These are phyloP conservation scores for Lepidium sativum DNA, from an alignment of 345 rosid species.

Conservation along the genomic window DNA sequence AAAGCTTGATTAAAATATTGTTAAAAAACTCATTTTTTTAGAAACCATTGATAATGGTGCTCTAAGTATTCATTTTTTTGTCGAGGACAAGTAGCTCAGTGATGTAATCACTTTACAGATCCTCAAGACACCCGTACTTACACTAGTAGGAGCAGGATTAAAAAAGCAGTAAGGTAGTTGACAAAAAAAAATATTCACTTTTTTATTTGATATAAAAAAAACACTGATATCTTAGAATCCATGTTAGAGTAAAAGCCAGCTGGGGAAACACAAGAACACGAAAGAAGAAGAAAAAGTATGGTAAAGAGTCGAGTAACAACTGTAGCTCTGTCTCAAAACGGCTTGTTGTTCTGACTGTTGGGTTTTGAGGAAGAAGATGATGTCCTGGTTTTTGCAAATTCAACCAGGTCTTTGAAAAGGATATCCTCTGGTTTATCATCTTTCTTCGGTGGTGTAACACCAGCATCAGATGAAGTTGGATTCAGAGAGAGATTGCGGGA, in stretches of 20 bases:
- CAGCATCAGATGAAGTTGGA: conserved; percentile 27
- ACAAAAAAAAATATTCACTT: too few species aligned
- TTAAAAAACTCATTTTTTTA: too few species aligned
- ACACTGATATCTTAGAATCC: background rate
- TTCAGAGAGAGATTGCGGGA: conserved; percentile 61
- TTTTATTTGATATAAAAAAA: conserved; percentile 8
- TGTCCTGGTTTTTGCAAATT: conserved; percentile 74
- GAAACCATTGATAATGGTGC: too few species aligned
- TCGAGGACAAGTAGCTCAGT: too few species aligned
- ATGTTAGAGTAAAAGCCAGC: conserved; percentile 4
- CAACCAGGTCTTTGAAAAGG: conserved; percentile 85
- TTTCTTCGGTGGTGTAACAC: conserved; percentile 33
- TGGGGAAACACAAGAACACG: conserved; percentile 6
- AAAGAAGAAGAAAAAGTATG: conserved; percentile 13
- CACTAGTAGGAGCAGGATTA: too few species aligned
- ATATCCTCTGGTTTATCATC: conserved; percentile 71
- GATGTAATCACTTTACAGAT: too few species aligned
- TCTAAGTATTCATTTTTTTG: too few species aligned
- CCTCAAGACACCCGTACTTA: too few species aligned
- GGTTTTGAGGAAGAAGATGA: conserved; percentile 60
- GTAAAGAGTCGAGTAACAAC: conserved; percentile 13
- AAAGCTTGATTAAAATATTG: too few species aligned
- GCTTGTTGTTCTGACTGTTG: conserved; percentile 39
- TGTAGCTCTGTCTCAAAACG: conserved; percentile 36
- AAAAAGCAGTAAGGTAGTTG: too few species aligned